Conservation (phyloP, 331 rosid genomes). For the Spiraea crenata region DNA sequence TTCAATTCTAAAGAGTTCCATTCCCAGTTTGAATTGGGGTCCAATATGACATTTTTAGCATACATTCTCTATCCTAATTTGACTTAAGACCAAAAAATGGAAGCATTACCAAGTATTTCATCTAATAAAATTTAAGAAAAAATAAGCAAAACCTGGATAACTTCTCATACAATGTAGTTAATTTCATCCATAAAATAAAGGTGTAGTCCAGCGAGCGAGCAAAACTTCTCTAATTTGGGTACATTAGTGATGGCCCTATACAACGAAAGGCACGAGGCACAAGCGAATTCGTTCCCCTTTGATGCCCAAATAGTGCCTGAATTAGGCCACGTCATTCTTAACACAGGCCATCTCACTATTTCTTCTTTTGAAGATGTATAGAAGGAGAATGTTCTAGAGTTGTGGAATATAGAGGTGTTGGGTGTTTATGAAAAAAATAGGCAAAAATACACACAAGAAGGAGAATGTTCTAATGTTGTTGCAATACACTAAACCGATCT, state of each 20-base stretch:
- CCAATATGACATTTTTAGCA: background rate
- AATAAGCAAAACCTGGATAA: background rate
- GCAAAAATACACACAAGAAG: too few species aligned
- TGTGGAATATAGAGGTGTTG: too few species aligned
- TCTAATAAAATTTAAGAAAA: background rate
- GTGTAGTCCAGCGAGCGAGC: background rate
- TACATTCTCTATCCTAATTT: background rate
- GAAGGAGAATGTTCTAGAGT: too few species aligned
- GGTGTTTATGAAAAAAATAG: too few species aligned
- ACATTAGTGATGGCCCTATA: background rate
- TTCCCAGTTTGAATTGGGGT: background rate
- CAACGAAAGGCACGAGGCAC: too few species aligned
- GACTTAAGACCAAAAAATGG: background rate
- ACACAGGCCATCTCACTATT: too few species aligned
- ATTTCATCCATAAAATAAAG: background rate
- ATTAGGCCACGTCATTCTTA: background rate
- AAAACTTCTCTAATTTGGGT: background rate
- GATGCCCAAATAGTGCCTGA: background rate
- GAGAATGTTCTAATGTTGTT: too few species aligned
- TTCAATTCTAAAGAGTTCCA: background rate
- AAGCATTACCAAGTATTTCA: background rate
- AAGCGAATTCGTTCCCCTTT: too few species aligned
- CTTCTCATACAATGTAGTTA: background rate
- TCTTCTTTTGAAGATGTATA: too few species aligned
- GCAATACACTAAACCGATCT: too few species aligned